phyloP scores from a whole-genome alignment of 257 asterid genomes.

The Fraxinus pennsylvanica region DNA sequence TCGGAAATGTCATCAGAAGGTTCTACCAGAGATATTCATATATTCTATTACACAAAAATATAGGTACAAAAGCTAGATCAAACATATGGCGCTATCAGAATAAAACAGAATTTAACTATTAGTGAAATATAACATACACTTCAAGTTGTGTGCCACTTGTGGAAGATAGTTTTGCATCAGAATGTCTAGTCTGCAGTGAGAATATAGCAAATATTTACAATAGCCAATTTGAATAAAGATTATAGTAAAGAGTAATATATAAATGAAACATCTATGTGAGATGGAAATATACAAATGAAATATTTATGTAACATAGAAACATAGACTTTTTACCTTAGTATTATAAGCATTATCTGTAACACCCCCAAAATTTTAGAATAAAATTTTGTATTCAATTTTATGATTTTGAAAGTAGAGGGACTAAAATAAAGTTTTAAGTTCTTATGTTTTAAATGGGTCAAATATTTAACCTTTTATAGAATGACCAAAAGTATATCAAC shows the following conservation, averaged over 20 bases:
- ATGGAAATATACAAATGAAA: background rate
- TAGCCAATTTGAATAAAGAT: background rate
- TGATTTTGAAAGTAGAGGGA: too few relatives aligned
- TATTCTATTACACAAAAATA: slow-evolving; percentile 17
- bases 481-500: too few relatives aligned
- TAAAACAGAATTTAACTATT: slow-evolving; percentile 11
- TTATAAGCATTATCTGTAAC: slow-evolving; percentile 10
- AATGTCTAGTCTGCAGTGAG: slow-evolving; percentile 35
- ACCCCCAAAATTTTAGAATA: too few relatives aligned
- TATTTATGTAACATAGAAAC: background rate
- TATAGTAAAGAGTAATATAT: background rate
- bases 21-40: background rate
- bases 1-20: slow-evolving; percentile 17
- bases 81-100: background rate
- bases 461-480: too few relatives aligned
- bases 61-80: background rate
- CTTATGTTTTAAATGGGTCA: too few relatives aligned
- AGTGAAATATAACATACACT: slow-evolving; percentile 38
- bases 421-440: too few relatives aligned
- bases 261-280: background rate
- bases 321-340: slow-evolving; percentile 32
- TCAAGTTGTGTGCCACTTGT: slow-evolving; percentile 44
- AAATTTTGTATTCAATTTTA: too few relatives aligned
- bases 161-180: slow-evolving; percentile 41
- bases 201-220: slow-evolving; percentile 12